phyloP scores from a whole-genome alignment of 1,284 basidiomycete genomes.

The Sanghuangporus sanghuang region DNA sequence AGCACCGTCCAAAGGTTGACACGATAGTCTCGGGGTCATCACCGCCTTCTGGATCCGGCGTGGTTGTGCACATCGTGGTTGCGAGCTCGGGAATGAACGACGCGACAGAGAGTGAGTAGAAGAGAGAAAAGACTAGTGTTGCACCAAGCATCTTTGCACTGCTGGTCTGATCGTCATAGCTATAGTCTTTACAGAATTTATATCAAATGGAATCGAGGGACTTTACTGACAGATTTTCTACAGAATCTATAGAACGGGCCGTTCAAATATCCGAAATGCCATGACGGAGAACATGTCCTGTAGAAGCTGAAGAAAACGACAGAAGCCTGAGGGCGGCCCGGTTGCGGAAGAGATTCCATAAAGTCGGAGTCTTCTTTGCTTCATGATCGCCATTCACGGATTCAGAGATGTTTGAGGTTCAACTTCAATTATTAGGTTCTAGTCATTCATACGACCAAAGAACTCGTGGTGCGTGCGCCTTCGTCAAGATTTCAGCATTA shows the following conservation, averaged over 20 bases:
- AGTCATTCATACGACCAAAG: no score
- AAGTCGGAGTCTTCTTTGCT: neutral
- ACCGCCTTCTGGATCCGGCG: constrained; percentile 24
- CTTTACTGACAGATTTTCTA: neutral
- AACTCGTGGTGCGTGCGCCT: no score
- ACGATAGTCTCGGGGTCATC: constrained; percentile 29
- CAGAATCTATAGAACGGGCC: neutral
- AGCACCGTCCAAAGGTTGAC: constrained; percentile 26
- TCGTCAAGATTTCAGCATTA: no score
- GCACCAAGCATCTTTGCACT: neutral
- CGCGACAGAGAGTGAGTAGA: neutral
- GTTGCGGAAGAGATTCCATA: no score
- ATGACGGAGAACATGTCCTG: no score
- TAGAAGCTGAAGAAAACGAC: no score
- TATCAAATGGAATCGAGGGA: neutral
- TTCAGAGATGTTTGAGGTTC: neutral
- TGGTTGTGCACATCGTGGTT: no score
- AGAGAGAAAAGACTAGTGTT: neutral
- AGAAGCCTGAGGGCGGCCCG: no score
- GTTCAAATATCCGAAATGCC: no score
- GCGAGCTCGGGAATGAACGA: neutral
- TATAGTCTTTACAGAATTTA: neutral
- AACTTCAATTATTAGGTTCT: no score
- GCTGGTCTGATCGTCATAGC: no score
- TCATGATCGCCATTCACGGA: neutral